Evolutionary conservation across 345 rosid species (phyloP).

Genomic region (Triadica sebifera): DNA sequence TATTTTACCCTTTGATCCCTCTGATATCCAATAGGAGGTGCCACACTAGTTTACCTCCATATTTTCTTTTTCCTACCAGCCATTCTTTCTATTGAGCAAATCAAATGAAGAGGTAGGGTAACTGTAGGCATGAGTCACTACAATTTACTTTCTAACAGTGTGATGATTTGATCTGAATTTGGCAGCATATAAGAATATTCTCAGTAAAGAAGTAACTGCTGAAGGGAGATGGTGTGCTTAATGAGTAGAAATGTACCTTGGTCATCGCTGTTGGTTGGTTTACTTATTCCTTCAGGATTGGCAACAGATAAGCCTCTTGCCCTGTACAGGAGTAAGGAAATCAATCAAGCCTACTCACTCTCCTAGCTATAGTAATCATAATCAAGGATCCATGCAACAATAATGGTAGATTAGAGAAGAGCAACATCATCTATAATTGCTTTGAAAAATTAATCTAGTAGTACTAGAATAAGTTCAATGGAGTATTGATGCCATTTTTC

Average conservation of each 20-base stretch:
- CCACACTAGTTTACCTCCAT: neutral
- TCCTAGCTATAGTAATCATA: too few species aligned
- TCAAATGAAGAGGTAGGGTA: neutral
- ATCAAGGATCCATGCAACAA: neutral
- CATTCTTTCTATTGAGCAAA: neutral
- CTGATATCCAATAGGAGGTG: neutral
- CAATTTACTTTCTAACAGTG: neutral
- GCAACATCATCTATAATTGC: neutral
- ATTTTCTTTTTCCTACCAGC: too few species aligned
- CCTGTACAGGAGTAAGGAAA: conserved; percentile 26
- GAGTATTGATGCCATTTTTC: neutral
- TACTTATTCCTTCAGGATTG: conserved; percentile 10
- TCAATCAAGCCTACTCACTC: neutral
- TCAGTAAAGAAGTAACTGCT: neutral
- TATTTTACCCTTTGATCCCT: too few species aligned
- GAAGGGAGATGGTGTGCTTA: neutral
- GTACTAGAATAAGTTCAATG: too few species aligned
- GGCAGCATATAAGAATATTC: neutral
- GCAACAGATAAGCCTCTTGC: conserved; percentile 18
- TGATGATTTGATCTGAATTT: neutral
- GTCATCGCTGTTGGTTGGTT: conserved; percentile 2
- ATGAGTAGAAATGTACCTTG: conserved; percentile 24
- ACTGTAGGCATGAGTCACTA: neutral
- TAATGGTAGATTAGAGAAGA: neutral
- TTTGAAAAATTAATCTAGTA: neutral